Evolutionary conservation across 306 rosid species (phyloP).

Genomic region (Casuarina cunninghamiana): DNA sequence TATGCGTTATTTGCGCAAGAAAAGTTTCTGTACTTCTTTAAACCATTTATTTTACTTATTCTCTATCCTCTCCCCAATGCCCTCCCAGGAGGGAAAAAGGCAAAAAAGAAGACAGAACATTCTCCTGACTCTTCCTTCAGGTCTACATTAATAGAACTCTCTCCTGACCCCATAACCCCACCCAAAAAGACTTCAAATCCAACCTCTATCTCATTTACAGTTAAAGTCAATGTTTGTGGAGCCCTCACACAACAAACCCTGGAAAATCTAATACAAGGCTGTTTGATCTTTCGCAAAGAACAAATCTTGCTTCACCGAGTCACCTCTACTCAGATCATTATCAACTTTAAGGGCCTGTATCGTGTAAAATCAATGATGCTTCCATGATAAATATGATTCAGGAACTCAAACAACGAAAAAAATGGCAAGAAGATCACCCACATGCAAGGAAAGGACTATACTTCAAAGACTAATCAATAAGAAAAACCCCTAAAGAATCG

Average conservation of each 20-base stretch:
- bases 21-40: not conserved
- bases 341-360: not conserved
- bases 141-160: not conserved
- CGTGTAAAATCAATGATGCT: not conserved
- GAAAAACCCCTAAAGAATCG: not conserved
- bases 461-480: not conserved
- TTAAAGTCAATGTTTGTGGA: not conserved
- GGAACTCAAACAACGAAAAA: not conserved
- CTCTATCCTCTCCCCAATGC: not conserved
- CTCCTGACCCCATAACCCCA: not conserved
- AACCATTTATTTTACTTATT: not conserved
- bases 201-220: not conserved
- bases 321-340: not conserved
- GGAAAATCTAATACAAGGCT: not conserved
- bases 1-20: not conserved
- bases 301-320: not conserved
- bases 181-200: not conserved
- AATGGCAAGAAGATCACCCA: not conserved
- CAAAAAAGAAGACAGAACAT: not conserved
- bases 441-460: not conserved
- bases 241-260: not conserved
- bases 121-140: not conserved
- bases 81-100: too few species aligned
- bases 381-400: not conserved
- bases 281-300: not conserved